phyloP scores from a whole-genome alignment of 805 yeast genomes.

The Candida hispaniensis region DNA sequence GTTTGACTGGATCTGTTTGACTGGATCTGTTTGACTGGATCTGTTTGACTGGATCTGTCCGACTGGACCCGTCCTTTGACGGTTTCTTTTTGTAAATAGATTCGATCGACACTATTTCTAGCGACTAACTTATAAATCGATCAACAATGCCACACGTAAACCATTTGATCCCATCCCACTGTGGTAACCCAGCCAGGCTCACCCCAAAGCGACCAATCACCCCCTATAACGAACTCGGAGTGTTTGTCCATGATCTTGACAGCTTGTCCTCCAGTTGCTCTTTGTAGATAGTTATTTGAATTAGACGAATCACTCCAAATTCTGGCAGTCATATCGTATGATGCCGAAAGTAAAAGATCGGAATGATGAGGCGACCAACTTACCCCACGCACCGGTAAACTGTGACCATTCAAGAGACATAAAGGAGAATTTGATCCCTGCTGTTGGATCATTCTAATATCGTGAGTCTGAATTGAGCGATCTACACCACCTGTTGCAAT shows the following conservation, averaged over 20 bases:
- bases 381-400: slow-evolving; percentile 73
- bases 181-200: slow-evolving; percentile 92
- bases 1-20: too few species aligned
- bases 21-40: too few species aligned
- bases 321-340: slow-evolving; percentile 87
- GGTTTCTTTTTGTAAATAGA: too few species aligned
- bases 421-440: slow-evolving; percentile 23
- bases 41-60: too few species aligned
- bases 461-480: slow-evolving; percentile 77
- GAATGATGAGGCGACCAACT: slow-evolving; percentile 85
- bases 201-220: slow-evolving; percentile 97
- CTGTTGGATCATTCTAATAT: slow-evolving; percentile 54
- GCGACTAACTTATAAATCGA: slow-evolving; percentile 1
- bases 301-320: slow-evolving; percentile 63
- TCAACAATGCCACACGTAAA: slow-evolving; percentile 69
- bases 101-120: too few species aligned
- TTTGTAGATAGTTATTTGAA: slow-evolving; percentile 25
- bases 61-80: too few species aligned
- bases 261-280: slow-evolving; percentile 32
- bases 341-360: slow-evolving; percentile 57
- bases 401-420: slow-evolving; percentile 48
- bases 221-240: slow-evolving; percentile 82
- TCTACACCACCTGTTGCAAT: slow-evolving; percentile 92
- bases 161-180: slow-evolving; percentile 95
- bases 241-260: slow-evolving; percentile 54